Conservation (phyloP, 1,139 yeast species). For the Zygotorulaspora mrakii region DNA sequence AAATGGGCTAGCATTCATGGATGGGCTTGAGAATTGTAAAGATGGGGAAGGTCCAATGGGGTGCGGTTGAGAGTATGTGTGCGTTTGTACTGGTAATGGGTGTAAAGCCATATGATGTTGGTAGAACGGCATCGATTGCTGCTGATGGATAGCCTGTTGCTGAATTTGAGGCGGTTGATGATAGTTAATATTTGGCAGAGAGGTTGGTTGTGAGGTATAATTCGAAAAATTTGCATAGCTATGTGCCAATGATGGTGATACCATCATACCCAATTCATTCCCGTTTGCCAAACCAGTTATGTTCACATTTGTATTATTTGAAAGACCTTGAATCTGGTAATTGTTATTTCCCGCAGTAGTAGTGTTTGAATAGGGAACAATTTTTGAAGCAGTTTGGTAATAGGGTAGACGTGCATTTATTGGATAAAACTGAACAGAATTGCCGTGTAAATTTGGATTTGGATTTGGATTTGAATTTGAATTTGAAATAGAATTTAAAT, state of each 20-base stretch:
- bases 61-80: neutral
- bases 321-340: conserved; percentile 3
- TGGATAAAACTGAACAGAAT: conserved; percentile 1
- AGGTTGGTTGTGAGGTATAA: conserved; percentile 9
- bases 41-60: neutral
- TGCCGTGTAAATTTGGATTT: neutral
- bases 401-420: conserved; percentile 2
- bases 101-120: conserved; percentile 4
- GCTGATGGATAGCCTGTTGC: conserved; percentile 6
- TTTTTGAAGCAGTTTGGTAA: conserved; percentile 5
- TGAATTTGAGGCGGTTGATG: conserved; percentile 10
- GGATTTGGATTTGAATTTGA: neutral
- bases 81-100: neutral
- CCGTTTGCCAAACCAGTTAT: conserved; percentile 1
- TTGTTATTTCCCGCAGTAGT: no score
- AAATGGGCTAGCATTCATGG: neutral
- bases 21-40: neutral
- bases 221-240: conserved; percentile 6
- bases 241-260: neutral
- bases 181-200: conserved; percentile 6
- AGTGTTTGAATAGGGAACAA: conserved; percentile 4
- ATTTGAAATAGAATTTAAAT: neutral
- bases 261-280: conserved; percentile 2
- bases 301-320: conserved; percentile 2
- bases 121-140: neutral